phyloP scores from a whole-genome alignment of 495 filamentous ascomycete species.

The Mytilinidion resinicola region DNA sequence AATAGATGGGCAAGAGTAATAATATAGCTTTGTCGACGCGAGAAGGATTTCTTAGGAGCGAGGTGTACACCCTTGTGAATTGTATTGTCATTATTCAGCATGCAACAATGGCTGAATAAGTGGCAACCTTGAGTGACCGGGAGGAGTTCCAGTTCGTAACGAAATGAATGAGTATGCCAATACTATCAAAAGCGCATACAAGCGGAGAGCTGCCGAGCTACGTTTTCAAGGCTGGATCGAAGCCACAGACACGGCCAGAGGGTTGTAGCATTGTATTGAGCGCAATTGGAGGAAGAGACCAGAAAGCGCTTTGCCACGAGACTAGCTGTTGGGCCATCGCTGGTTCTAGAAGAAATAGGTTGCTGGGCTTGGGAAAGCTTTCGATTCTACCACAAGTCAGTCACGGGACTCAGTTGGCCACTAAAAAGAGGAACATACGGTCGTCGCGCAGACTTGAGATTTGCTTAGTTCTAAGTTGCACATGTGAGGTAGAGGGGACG shows the following conservation, averaged over 20 bases:
- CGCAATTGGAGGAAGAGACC: slow-evolving; percentile 2
- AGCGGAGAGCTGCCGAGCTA: slow-evolving; percentile 3
- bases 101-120: not conserved
- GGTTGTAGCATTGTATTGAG: slow-evolving; percentile 7
- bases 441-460: no score
- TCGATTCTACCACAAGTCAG: no score
- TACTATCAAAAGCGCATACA: not conserved
- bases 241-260: not conserved
- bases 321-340: not conserved
- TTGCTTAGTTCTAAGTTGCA: no score
- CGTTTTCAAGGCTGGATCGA: not conserved
- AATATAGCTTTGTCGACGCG: no score
- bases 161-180: not conserved
- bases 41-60: no score
- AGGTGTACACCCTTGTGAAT: no score
- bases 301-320: slow-evolving; percentile 9
- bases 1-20: no score
- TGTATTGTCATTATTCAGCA: not conserved
- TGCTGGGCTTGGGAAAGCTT: no score
- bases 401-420: no score
- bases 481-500: no score
- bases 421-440: no score
- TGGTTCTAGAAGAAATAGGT: not conserved
- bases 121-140: no score
- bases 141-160: not conserved